Conservation (phyloP, 352 stramenopile genomes). For the Stramenopiles sp. region DNA sequence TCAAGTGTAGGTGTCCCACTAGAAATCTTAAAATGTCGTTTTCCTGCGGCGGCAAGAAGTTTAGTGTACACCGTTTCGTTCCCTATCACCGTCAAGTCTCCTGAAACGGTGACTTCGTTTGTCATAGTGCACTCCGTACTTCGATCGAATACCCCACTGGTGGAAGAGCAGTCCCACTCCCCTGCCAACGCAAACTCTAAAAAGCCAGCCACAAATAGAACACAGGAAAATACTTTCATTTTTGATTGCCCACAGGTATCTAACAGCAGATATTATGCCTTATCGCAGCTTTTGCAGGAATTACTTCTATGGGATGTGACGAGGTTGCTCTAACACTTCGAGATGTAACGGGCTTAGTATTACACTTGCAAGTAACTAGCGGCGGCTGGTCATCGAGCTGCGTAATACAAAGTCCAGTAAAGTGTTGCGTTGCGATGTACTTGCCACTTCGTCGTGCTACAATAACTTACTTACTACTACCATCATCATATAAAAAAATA, state of each 20-base stretch:
- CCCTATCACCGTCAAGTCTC: neutral
- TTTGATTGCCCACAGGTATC: no score
- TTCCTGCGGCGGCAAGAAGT: neutral
- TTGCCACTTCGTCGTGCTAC: no score
- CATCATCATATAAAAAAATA: no score
- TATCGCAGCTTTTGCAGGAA: no score
- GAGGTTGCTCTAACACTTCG: no score
- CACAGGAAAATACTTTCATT: no score
- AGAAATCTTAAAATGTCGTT: neutral
- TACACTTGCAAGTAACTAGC: no score
- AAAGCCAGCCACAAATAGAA: no score
- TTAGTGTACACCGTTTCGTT: neutral
- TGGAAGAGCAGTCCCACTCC: neutral
- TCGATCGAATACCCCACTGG: neutral
- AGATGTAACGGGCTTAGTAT: no score
- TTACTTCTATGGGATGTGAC: no score
- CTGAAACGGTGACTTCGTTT: slow-evolving; percentile 7
- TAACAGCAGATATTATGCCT: no score
- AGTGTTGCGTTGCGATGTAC: neutral
- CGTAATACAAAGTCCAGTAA: neutral
- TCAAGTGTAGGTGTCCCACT: slow-evolving; percentile 9
- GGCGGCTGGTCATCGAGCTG: neutral
- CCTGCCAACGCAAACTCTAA: neutral
- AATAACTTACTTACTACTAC: no score
- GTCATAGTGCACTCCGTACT: slow-evolving; percentile 14